Base-by-base conservation (phyloP, 2,329 filamentous ascomycete species). In the Nemania serpens region DNA sequence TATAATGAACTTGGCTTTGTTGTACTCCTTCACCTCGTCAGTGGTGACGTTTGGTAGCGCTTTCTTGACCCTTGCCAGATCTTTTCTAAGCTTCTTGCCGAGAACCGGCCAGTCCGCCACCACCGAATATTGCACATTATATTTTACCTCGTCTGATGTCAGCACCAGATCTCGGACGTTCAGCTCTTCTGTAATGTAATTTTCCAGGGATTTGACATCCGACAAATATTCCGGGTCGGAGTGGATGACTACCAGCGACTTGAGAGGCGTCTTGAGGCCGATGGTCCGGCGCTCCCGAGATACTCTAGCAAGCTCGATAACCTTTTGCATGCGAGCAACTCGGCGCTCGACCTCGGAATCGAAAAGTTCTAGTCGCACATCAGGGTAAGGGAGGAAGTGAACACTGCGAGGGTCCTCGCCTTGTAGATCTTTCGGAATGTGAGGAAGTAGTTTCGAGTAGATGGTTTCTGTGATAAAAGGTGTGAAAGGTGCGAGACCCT, bases 31-130 rank as follows among this genome's bases (percentile, higher is more conserved):
- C 62, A 97, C 92, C 68, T 97, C 85, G 11, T 91, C 87, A 68
- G 88, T 93, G 18, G 84, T 90, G 50, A 99, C 81, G 41, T 79
- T 82, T 5, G 93, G 93, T 47, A 99, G 80, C 2, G 91, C 93
- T 78, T 94, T 96, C 82, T 96, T 96, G 68, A 98, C 93, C 74
- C 90, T 91, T 66, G 88, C 87, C 66, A 93, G 91, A 71, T 97
- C 93, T 78, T 97, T 97, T 83, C 96, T 96, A 69, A 98, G 84
- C 80, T 98, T 98, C 85, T 97, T 97, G 66, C 95, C 95, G 15
- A 99, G 83, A 2, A 91, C 90, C 13, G 95, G 93, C 90, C 95
- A 97, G 76, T 99, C 95, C 7, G 93, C 93, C 41, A 85, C 87
- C 15, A 94, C 91, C 63, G 90, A 92, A 78, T 97, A 96, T 73